Percentiles rank a stretch among this genome's conserved stretches.
These are phyloP conservation scores for Xylaria polymorpha DNA, from an alignment of 2,329 filamentous ascomycete species.

Conservation along the genomic window DNA sequence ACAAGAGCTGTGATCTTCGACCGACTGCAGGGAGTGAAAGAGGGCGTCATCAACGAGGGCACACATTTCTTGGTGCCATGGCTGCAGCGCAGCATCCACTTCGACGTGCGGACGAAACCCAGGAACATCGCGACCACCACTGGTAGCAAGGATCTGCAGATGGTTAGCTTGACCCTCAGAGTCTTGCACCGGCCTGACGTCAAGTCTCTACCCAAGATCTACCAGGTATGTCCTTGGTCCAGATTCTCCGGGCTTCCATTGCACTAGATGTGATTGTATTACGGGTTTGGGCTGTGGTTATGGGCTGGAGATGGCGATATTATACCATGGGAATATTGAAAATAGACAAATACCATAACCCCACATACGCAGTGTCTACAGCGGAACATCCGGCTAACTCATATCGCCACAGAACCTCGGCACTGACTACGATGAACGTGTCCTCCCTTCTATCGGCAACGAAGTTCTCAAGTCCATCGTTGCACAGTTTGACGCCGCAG, in stretches of 20 bases:
- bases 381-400: constrained; percentile 17
- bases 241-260: neutral
- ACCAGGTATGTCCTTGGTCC: constrained; percentile 76
- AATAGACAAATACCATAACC: neutral
- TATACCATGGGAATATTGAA: neutral
- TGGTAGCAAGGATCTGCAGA: constrained; percentile 98
- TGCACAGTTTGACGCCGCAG: constrained; percentile 97
- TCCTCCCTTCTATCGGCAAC: constrained; percentile 98
- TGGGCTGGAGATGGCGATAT: neutral
- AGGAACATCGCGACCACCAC: constrained; percentile 98
- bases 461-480: constrained; percentile 99
- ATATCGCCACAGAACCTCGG: constrained; percentile 79
- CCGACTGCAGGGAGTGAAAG: constrained; percentile 89
- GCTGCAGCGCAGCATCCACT: constrained; percentile 94
- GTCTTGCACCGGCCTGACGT: constrained; percentile 96
- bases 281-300: neutral
- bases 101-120: constrained; percentile 97
- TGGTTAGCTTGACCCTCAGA: constrained; percentile 97
- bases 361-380: too few species aligned
- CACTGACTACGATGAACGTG: constrained; percentile 97
- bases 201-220: constrained; percentile 92
- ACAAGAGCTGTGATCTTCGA: constrained; percentile 98
- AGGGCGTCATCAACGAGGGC: constrained; percentile 91
- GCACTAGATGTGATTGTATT: too few species aligned
- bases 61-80: constrained; percentile 97